Percentiles rank a stretch among this genome's conserved stretches.
Evolutionary conservation across 495 filamentous ascomycete species (phyloP).

Genomic region (Cetradonia linearis): DNA sequence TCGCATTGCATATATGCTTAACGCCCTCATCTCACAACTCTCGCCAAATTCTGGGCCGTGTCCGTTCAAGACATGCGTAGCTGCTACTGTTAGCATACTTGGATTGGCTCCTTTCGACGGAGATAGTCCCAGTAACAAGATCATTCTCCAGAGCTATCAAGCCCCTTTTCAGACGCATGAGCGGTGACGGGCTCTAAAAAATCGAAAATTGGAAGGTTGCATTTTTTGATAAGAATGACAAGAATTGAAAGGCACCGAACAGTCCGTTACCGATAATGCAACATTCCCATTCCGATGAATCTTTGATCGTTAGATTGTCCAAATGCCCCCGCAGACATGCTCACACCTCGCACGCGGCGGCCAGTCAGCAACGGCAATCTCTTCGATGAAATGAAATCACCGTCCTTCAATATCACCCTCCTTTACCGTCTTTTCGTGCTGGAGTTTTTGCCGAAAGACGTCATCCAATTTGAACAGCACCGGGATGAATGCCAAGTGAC

Average conservation of each 20-base stretch:
- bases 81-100: neutral
- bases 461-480: neutral
- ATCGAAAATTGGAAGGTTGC: neutral
- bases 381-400: too few relatives aligned
- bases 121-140: neutral
- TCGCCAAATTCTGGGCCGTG: slow-evolving; percentile 1
- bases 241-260: neutral
- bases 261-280: neutral
- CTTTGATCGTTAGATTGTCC: neutral
- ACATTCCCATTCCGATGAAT: neutral
- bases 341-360: too few relatives aligned
- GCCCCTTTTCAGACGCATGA: neutral
- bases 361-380: too few relatives aligned
- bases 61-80: neutral
- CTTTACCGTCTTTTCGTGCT: too few relatives aligned
- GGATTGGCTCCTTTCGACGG: neutral
- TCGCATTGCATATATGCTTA: too few relatives aligned
- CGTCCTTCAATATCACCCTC: too few relatives aligned
- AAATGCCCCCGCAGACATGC: neutral
- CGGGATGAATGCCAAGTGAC: too few relatives aligned
- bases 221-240: neutral
- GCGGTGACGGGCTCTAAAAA: neutral
- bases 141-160: neutral
- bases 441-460: neutral
- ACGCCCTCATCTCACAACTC: too few relatives aligned